phyloP scores from a whole-genome alignment of 805 yeast species.

The Kodamaea hsintzibuensis region DNA sequence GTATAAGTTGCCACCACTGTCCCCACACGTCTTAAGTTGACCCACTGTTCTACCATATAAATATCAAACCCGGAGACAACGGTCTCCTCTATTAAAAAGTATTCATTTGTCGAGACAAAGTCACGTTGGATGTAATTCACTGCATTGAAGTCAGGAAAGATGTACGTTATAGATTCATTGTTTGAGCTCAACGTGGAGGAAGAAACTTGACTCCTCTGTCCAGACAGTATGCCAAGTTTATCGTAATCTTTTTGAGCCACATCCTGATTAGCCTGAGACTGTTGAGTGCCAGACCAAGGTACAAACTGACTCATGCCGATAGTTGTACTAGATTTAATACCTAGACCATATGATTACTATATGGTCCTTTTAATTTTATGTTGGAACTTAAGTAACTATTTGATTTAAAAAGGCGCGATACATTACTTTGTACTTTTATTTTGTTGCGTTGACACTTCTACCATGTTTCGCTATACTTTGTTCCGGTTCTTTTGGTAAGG shows the following conservation, averaged over 20 bases:
- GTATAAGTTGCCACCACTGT: slow-evolving; percentile 79
- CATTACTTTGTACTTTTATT: too few species aligned
- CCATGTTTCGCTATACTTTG: too few species aligned
- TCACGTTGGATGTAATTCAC: slow-evolving; percentile 47
- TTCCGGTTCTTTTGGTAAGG: too few species aligned
- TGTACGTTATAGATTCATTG: slow-evolving; percentile 32
- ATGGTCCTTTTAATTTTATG: too few species aligned
- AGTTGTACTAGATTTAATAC: background rate
- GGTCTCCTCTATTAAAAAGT: slow-evolving; percentile 46
- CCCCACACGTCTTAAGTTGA: slow-evolving; percentile 64
- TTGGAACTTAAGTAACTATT: too few species aligned
- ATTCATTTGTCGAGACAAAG: slow-evolving; percentile 31
- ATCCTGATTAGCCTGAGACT: background rate
- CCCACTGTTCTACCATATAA: slow-evolving; percentile 96
- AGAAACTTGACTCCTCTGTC: background rate
- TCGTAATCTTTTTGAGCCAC: background rate
- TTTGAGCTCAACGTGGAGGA: background rate
- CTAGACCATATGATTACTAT: background rate
- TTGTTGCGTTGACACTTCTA: too few species aligned
- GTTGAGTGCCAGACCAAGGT: background rate
- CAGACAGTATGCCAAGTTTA: background rate
- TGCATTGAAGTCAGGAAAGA: slow-evolving; percentile 61
- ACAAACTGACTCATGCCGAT: background rate
- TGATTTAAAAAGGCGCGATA: too few species aligned
- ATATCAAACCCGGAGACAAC: slow-evolving; percentile 76